These are phyloP conservation scores for Fusarium sp. DNA, from an alignment of 2,329 filamentous ascomycete genomes.

Conservation along the genomic window DNA sequence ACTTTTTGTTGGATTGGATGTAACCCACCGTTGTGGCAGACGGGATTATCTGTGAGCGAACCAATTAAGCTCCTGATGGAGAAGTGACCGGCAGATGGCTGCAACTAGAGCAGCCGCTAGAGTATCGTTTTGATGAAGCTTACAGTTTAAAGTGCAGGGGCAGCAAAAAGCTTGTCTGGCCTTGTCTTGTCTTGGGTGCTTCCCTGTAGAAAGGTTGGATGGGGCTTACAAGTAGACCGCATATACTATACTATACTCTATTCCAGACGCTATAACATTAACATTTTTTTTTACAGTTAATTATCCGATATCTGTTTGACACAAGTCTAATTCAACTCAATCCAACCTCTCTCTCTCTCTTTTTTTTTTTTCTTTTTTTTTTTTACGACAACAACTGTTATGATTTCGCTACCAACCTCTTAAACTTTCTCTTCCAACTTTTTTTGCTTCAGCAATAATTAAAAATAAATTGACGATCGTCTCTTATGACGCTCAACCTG, in stretches of 20 bases:
- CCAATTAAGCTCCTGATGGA: neutral
- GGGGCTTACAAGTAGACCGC: neutral
- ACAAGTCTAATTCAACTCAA: neutral
- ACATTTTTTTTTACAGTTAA: neutral
- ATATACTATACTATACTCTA: neutral
- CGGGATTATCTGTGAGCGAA: conserved; percentile 10
- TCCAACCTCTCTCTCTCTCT: too few relatives aligned
- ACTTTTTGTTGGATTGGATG: neutral
- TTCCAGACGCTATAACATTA: neutral
- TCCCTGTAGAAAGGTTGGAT: conserved; percentile 18
- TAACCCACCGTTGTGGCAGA: neutral
- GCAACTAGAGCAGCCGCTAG: conserved; percentile 1
- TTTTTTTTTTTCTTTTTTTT: too few relatives aligned
- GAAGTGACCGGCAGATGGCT: conserved; percentile 1
- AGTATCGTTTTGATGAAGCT: conserved; percentile 28
- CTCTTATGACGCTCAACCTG: conserved; percentile 3
- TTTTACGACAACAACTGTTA: too few relatives aligned
- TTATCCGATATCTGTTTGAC: neutral
- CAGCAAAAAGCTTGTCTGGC: conserved; percentile 20
- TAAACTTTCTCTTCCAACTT: neutral
- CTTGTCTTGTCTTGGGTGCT: conserved; percentile 22
- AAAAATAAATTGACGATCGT: neutral
- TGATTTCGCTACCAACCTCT: neutral
- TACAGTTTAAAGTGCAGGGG: conserved; percentile 2
- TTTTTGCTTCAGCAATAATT: neutral